A percentile compares a stretch with the other conserved stretches of the same genome.
Conservation (phyloP, 2,329 filamentous ascomycete genomes). For the Epichloe bromicola region DNA sequence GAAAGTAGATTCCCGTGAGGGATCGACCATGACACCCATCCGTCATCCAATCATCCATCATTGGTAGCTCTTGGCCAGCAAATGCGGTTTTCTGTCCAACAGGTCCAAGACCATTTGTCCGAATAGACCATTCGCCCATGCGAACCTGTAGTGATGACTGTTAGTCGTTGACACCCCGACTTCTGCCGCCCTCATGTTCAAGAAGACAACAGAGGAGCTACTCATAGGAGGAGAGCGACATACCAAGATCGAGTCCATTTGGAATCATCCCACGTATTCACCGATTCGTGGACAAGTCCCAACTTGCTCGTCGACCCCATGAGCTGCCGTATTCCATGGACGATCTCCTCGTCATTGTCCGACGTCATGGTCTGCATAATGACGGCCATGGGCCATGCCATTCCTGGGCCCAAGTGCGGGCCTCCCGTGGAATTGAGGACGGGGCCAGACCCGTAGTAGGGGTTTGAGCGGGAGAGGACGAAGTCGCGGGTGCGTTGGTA, state of each 20-base stretch:
- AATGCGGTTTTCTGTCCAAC: constrained; percentile 55
- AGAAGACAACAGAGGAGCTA: background rate
- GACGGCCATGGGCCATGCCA: constrained; percentile 80
- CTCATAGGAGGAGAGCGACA: constrained; percentile 1
- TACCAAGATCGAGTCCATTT: constrained; percentile 25
- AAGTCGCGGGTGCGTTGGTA: constrained; percentile 69
- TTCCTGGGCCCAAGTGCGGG: constrained; percentile 45
- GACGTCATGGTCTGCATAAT: constrained; percentile 70
- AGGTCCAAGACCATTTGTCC: constrained; percentile 71
- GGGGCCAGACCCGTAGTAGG: constrained; percentile 51
- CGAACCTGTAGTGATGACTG: constrained; percentile 45
- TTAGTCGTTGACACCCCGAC: too few species aligned
- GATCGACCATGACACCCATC: background rate
- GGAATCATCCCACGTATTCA: constrained; percentile 20
- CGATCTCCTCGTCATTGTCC: constrained; percentile 63
- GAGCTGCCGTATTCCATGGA: constrained; percentile 43
- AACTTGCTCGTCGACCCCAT: constrained; percentile 59
- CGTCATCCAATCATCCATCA: background rate
- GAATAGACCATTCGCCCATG: constrained; percentile 83
- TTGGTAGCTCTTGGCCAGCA: constrained; percentile 42
- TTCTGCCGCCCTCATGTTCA: background rate
- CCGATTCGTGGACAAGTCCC: constrained; percentile 63
- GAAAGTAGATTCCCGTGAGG: too few species aligned
- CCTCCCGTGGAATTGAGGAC: constrained; percentile 39
- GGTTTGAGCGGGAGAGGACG: constrained; percentile 58